These are phyloP conservation scores for Penicillium sp. DNA, from an alignment of 2,329 filamentous ascomycete species.

Conservation along the genomic window DNA sequence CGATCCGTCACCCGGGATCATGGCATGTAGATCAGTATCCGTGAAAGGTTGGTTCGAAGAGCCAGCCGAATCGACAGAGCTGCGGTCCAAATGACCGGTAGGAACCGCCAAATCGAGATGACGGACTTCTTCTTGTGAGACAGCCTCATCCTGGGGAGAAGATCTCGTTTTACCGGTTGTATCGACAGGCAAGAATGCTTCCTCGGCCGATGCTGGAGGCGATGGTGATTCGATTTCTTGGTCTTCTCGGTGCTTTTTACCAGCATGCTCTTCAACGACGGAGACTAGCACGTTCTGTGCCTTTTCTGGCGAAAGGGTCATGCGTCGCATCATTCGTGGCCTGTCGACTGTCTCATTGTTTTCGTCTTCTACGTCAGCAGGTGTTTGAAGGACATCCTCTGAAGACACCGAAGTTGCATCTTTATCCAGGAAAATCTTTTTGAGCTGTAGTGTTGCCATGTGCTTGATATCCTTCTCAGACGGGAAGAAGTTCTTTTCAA, in stretches of 20 bases:
- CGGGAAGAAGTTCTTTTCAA: constrained; percentile 88
- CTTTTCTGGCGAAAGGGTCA: constrained; percentile 59
- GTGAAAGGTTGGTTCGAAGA: constrained; percentile 10
- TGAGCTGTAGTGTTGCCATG: constrained; percentile 85
- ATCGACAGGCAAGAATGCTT: constrained; percentile 20
- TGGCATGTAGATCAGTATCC: constrained; percentile 8
- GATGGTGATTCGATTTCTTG: constrained; percentile 16
- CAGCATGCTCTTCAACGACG: constrained; percentile 63
- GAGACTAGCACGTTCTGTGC: constrained; percentile 63
- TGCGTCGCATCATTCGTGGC: constrained; percentile 38
- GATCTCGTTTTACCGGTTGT: constrained; percentile 17
- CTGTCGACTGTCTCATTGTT: constrained; percentile 31
- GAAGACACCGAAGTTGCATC: constrained; percentile 72
- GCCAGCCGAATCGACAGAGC: constrained; percentile 9
- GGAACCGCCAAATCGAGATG: constrained; percentile 61
- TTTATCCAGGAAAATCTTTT: constrained; percentile 88
- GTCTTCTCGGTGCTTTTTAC: constrained; percentile 32
- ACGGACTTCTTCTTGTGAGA: constrained; percentile 54
- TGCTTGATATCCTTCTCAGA: constrained; percentile 94
- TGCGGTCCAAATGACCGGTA: constrained; percentile 27
- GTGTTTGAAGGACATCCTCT: constrained; percentile 60
- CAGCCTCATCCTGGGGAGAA: constrained; percentile 25
- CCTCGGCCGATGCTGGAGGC: constrained; percentile 23
- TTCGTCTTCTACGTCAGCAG: constrained; percentile 37
- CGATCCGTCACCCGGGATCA: constrained; percentile 9